phyloP scores from a whole-genome alignment of 331 rosid species.

The Acacia concinna region DNA sequence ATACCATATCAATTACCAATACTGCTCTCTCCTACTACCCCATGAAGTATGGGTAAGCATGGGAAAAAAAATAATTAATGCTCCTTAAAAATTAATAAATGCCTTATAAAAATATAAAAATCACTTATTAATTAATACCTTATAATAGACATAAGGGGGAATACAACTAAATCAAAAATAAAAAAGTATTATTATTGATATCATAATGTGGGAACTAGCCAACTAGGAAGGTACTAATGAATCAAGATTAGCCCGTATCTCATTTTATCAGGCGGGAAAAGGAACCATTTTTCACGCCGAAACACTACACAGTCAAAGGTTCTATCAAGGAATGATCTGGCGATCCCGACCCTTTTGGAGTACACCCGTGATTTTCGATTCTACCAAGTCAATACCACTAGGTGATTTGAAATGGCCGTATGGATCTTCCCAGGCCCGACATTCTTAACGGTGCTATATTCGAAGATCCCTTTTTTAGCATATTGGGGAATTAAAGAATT shows the following conservation, averaged over 20 bases:
- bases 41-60: too few relatives aligned
- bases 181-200: too few relatives aligned
- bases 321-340: background rate
- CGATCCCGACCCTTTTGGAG: background rate
- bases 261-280: background rate
- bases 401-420: background rate
- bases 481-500: background rate
- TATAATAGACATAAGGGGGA: too few relatives aligned
- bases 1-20: too few relatives aligned
- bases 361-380: slow-evolving; percentile 30
- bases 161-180: too few relatives aligned
- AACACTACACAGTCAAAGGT: background rate
- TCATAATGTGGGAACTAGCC: too few relatives aligned
- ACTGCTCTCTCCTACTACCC: too few relatives aligned
- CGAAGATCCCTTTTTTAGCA: slow-evolving; percentile 11
- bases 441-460: slow-evolving; percentile 31
- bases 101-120: too few relatives aligned
- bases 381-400: background rate
- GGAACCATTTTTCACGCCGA: background rate
- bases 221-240: background rate
- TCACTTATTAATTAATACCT: too few relatives aligned
- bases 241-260: background rate
- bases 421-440: slow-evolving; percentile 40
- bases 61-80: too few relatives aligned
- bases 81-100: too few relatives aligned